Evolutionary conservation across 1,139 yeast species (phyloP), one percentile per base, ranked within the genome.

Genomic region (Candida neerlandica): DNA sequence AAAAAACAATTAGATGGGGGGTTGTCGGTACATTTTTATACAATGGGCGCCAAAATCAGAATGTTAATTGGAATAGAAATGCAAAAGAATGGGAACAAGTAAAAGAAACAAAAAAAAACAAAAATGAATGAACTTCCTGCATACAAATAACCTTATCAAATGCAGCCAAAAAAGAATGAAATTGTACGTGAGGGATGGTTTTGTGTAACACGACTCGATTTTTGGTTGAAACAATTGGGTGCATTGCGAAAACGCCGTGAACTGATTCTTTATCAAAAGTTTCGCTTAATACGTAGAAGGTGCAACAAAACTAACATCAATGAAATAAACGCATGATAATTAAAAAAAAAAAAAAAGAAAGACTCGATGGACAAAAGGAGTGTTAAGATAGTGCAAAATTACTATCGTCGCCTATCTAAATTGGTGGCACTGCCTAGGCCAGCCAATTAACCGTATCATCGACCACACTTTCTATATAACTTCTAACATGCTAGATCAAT

Each of bases 241-340:
- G 26, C 11, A 35, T 15, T 16, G 9, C 18, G 9, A 38, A 38
- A 38, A 38, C 41, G 41, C 41, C 41, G 41, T 38, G 41, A 14
- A 26, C 15, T 23, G 14, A 5, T 21, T 23, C 27, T 23, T 23
- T 23, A 23, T 23, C 27, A 23, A 23, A 7, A 7, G 27, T n/a
- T 30, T 30, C 15, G 34, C 12, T 30, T 30, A 23, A 23, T 23
- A 23, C 5, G 27, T 7, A 23, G 27, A 23, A 23, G 27, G 7
- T 23, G 27, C 27, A 7, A 23, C 27, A 23, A 23, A 23, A 5
- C 27, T 3, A 10, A 23, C 5, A 7, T 23, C n/a, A n/a, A 10
- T 23, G 27, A 23, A 23, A 23, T 10, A 4, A 23, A 23, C 27
- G 9, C 5, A 23, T 5, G 27, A 23, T 23, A 23, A 23, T 5